Base-by-base conservation (phyloP, 2,329 filamentous ascomycete species). In the Epichloe scottii region DNA sequence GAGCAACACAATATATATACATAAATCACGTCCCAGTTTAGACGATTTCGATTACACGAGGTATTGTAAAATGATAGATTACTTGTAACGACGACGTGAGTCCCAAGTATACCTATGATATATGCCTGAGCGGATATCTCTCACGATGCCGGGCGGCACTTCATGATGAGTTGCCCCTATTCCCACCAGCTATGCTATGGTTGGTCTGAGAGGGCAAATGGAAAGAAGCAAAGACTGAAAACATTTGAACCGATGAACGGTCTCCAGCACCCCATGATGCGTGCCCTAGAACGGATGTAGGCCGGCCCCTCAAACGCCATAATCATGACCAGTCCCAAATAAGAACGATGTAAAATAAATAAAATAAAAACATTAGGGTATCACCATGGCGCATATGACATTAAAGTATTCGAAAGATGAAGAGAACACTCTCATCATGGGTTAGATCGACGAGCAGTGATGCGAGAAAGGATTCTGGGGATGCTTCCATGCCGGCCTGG, bases 401-500 rank as follows among this genome's bases (percentile, higher is more conserved):
- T 12, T 3, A n/a, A 42, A 42, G 10, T 30, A 10, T 10, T 30
- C 26, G 8, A 30, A 30, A 30, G 8, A 30, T 30, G 26, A 30
- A 30, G 26, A 30, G 26, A 11, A 10, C 4, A 30, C 35, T 12
- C 15, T 5, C 37, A 17, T 43, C 47, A 34, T 34, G 47, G 19
- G 40, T 43, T 43, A 4, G 38, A 52, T 51, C 52, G 52, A 17
- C 49, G 49, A 19, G 52, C 44, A 23, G 52, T 50, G 14, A 54
- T 49, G 26, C 49, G 49, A 10, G 52, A 49, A n/a, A 54, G 50
- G 5, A 54, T 51, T 33, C 46, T 51, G 26, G 52, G 52, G 19
- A 54, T 46, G 30, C 52, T 50, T 15, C 52, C 50, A n/a, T 48
- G 50, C 19, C 49, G 46, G 23, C 30, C 53, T n/a, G 52, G 52